Evolutionary conservation across 345 rosid species (phyloP).

Genomic region (Stellera chamaejasme): DNA sequence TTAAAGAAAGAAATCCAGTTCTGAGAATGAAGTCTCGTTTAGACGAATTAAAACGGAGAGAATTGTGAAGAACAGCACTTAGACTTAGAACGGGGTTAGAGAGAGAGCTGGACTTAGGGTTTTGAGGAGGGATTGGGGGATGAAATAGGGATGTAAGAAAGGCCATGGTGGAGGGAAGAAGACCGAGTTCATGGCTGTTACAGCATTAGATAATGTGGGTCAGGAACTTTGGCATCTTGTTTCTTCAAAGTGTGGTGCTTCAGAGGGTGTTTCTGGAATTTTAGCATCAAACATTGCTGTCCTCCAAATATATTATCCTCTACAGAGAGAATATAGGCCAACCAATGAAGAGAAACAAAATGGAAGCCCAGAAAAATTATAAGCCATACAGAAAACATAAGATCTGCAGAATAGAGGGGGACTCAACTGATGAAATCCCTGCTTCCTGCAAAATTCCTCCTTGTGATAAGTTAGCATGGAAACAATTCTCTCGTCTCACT

Average conservation of each 20-base stretch:
- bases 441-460: constrained; percentile 13
- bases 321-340: constrained; percentile 15
- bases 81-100: constrained; percentile 10
- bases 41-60: constrained; percentile 20
- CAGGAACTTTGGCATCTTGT: constrained; percentile 3
- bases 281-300: not conserved
- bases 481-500: constrained; percentile 54
- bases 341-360: constrained; percentile 33
- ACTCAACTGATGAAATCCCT: not conserved
- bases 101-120: constrained; percentile 12
- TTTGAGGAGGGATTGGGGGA: constrained; percentile 27
- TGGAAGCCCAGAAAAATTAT: constrained; percentile 33
- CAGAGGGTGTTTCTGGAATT: constrained; percentile 15
- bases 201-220: constrained; percentile 37
- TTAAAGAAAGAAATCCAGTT: constrained; percentile 32
- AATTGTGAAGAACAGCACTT: not conserved
- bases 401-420: not conserved
- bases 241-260: not conserved
- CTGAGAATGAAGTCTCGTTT: constrained; percentile 45
- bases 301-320: constrained; percentile 37
- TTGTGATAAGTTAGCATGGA: constrained; percentile 36
- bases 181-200: constrained; percentile 23
- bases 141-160: constrained; percentile 40
- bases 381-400: constrained; percentile 18
- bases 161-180: constrained; percentile 48